Evolutionary conservation across 371 early-diverging fungal species (phyloP).

Genomic region (Phascolomyces articulosus): DNA sequence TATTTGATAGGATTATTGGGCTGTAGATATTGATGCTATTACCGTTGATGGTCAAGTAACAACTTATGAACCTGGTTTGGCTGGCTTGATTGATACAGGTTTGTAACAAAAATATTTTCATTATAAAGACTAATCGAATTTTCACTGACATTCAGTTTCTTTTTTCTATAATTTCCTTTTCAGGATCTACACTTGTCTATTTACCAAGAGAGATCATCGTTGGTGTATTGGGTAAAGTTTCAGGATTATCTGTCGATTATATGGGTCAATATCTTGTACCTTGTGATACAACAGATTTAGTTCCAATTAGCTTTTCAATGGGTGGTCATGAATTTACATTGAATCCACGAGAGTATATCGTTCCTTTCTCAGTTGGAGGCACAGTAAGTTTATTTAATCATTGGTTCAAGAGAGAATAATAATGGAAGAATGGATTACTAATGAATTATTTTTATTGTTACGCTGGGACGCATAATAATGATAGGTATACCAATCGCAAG

Average conservation of each 20-base stretch:
- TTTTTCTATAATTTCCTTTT: no score
- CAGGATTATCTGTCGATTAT: constrained; percentile 19
- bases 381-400: constrained; percentile 26
- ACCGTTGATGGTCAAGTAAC: constrained; percentile 20
- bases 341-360: constrained; percentile 35
- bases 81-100: constrained; percentile 45
- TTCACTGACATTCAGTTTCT: not conserved
- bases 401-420: no score
- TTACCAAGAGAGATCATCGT: constrained; percentile 31
- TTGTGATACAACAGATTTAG: constrained; percentile 25
- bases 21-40: constrained; percentile 36
- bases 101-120: not conserved
- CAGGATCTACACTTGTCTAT: constrained; percentile 43
- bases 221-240: constrained; percentile 18
- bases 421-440: no score
- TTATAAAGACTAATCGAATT: no score
- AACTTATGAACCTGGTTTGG: constrained; percentile 6
- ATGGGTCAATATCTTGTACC: constrained; percentile 40
- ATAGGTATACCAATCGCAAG: constrained; percentile 4
- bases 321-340: constrained; percentile 23
- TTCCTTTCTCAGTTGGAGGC: constrained; percentile 18
- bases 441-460: no score
- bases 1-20: constrained; percentile 45
- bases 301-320: constrained; percentile 28
- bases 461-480: not conserved